phyloP scores from a whole-genome alignment of 192 early-diverging fungal genomes.

The Borealophlyctis nickersoniae region DNA sequence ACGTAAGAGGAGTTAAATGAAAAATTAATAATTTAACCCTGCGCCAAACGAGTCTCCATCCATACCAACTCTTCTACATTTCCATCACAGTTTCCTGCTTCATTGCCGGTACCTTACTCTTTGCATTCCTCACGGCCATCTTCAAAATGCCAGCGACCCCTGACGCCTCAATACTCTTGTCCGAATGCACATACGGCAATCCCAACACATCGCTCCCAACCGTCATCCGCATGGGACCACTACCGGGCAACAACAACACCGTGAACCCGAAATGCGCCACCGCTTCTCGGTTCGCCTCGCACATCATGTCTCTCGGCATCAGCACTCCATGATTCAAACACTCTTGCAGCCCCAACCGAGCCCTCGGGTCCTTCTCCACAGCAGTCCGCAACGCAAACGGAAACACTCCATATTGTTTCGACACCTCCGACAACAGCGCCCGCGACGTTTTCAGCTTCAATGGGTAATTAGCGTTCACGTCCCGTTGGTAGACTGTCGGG shows the following conservation, averaged over 20 bases:
- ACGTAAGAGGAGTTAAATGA: too few relatives aligned
- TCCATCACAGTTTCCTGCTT: constrained; percentile 1
- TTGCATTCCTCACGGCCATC: constrained; percentile 26
- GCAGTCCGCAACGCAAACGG: constrained; percentile 78
- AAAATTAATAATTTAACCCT: too few relatives aligned
- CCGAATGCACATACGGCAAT: constrained; percentile 78
- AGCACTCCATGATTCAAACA: constrained; percentile 75
- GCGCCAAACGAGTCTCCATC: too few relatives aligned
- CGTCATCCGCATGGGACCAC: constrained; percentile 67
- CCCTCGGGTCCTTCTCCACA: constrained; percentile 70
- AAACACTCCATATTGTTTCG: constrained; percentile 73
- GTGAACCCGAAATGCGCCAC: constrained; percentile 91
- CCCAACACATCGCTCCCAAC: constrained; percentile 34
- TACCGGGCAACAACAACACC: constrained; percentile 75
- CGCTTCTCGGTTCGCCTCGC: constrained; percentile 62
- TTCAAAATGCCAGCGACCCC: constrained; percentile 37
- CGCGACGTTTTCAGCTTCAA: constrained; percentile 87
- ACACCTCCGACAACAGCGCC: constrained; percentile 62
- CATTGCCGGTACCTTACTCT: constrained; percentile 19
- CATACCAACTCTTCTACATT: too few relatives aligned
- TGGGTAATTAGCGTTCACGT: constrained; percentile 70
- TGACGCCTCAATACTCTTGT: constrained; percentile 49
- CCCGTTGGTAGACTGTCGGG: constrained; percentile 76
- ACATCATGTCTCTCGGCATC: constrained; percentile 68
- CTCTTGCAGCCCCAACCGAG: constrained; percentile 81